Evolutionary conservation across 164 flowering plant genomes (phyloP), one percentile per base, ranked within the genome.

Genomic region (Magnolia sinica): DNA sequence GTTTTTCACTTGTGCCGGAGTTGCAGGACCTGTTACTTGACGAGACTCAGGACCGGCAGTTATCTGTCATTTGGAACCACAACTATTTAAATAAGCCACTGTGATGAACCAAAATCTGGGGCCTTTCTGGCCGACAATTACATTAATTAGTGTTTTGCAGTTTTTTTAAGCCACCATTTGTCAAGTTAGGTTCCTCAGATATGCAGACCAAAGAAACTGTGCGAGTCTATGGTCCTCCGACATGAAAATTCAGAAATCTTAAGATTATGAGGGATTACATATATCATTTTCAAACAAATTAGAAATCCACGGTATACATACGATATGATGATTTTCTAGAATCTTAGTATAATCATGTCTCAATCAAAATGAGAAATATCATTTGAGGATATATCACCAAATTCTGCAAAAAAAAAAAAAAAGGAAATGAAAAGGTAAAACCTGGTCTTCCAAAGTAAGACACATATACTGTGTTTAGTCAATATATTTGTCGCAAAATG

Each of bases 1-100:
- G 87, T 96, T 96, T 85, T 87, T 94, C 37, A 92, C 73, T 80
- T 96, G 99, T 7, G 93, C 87, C 70, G 90, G 80, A 77, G 95
- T 91, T 73, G 96, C 99, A 64, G 96, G 90, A 76, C 92, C 95
- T 2, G 87, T 81, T 61, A 96, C 86, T 84, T 96, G 99, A 50
- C 98, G 95, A 50, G 98, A 92, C 77, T 96, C 99, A 55, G 93
- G 96, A 64, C 99, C 99, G 52, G 98, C 83, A 13, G 98, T 91
- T 79, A 92, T 91, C 99, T 96, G 90, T 76, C 79, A 75, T 71
- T 18, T 8, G 50, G 24, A 64, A 18, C 22, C 55, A 74, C 50
- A 23, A 55, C 7, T 11, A 72, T 11, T 2, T n/a, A 52, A 20
- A 11, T 16, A 55, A 55, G 61, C 61, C 45, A 37, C 6, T 37